Evolutionary conservation across 2,329 filamentous ascomycete species (phyloP).

Genomic region (Leptographium lundbergii): DNA sequence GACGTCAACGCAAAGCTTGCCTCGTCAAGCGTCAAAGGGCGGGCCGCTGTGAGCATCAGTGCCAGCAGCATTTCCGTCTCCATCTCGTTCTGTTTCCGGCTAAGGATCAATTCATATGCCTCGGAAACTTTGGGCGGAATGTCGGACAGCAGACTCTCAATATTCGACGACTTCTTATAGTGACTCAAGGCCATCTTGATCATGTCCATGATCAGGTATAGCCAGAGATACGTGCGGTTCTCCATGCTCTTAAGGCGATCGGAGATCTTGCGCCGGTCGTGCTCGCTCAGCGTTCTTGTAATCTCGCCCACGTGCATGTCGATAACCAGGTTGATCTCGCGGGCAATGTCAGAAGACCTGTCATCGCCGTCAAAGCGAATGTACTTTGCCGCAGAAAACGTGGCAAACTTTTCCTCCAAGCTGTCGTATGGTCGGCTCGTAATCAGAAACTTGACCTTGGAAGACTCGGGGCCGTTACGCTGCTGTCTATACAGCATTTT

Average conservation of each 20-base stretch:
- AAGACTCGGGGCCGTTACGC: not conserved
- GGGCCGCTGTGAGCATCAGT: conserved; percentile 9
- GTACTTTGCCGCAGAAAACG: conserved; percentile 8
- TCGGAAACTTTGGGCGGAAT: conserved; percentile 14
- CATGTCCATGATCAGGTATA: conserved; percentile 20
- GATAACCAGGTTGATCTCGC: conserved; percentile 21
- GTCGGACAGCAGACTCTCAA: conserved; percentile 7
- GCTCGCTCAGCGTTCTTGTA: conserved; percentile 7
- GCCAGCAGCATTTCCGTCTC: conserved; percentile 6
- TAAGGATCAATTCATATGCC: conserved; percentile 16
- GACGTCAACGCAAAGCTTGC: conserved; percentile 10
- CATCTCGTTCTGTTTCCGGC: conserved; percentile 1
- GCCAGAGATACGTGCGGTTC: conserved; percentile 27
- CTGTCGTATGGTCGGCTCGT: conserved; percentile 19
- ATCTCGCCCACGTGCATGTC: conserved; percentile 12
- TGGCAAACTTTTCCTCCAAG: conserved; percentile 13
- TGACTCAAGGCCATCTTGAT: conserved; percentile 12
- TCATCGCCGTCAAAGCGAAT: conserved; percentile 17
- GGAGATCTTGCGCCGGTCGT: conserved; percentile 11
- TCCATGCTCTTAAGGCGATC: conserved; percentile 16
- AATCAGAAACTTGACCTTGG: conserved; percentile 17
- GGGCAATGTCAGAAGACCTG: conserved; percentile 15
- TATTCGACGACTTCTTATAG: conserved; percentile 6
- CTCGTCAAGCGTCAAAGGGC: conserved; percentile 11
- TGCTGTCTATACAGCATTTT: conserved; percentile 6